Evolutionary conservation across 2,329 filamentous ascomycete species (phyloP).

Genomic region (Phialophora chinensis): DNA sequence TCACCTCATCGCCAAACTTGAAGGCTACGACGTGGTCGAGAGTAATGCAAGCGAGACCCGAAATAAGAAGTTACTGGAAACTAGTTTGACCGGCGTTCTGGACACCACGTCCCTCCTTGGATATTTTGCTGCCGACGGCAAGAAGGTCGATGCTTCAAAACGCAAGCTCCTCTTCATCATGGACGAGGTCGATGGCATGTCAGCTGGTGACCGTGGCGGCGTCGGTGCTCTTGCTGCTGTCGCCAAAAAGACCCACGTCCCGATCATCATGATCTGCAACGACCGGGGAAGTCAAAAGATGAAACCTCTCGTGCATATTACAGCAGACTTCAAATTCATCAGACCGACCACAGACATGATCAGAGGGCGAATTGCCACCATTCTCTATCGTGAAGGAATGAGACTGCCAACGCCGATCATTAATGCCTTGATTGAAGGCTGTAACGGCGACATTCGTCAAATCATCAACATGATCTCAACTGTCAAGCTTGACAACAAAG

Average conservation of each 20-base stretch:
- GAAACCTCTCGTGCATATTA: slow-evolving; percentile 92
- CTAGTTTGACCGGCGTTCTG: slow-evolving; percentile 83
- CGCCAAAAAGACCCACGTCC: slow-evolving; percentile 92
- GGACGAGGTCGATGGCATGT: slow-evolving; percentile 99
- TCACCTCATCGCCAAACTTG: slow-evolving; percentile 88
- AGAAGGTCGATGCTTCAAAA: slow-evolving; percentile 77
- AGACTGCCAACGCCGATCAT: slow-evolving; percentile 83
- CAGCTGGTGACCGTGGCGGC: slow-evolving; percentile 91
- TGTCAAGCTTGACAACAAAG: slow-evolving; percentile 80
- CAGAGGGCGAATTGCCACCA: slow-evolving; percentile 89
- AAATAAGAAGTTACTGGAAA: slow-evolving; percentile 94
- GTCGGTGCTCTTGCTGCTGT: slow-evolving; percentile 92
- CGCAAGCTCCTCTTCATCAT: slow-evolving; percentile 97
- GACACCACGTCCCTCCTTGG: slow-evolving; percentile 92
- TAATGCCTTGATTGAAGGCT: slow-evolving; percentile 93
- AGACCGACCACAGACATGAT: slow-evolving; percentile 91
- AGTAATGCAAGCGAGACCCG: slow-evolving; percentile 94
- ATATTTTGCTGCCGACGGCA: slow-evolving; percentile 84
- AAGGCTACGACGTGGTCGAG: slow-evolving; percentile 92
- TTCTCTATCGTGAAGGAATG: slow-evolving; percentile 87
- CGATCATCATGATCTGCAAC: slow-evolving; percentile 97
- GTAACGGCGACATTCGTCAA: slow-evolving; percentile 92
- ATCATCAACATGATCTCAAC: slow-evolving; percentile 99
- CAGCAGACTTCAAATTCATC: slow-evolving; percentile 84
- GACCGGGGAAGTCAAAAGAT: slow-evolving; percentile 92